Conservation (phyloP, 2,329 filamentous ascomycete genomes). For the Colletotrichum truncatum region DNA sequence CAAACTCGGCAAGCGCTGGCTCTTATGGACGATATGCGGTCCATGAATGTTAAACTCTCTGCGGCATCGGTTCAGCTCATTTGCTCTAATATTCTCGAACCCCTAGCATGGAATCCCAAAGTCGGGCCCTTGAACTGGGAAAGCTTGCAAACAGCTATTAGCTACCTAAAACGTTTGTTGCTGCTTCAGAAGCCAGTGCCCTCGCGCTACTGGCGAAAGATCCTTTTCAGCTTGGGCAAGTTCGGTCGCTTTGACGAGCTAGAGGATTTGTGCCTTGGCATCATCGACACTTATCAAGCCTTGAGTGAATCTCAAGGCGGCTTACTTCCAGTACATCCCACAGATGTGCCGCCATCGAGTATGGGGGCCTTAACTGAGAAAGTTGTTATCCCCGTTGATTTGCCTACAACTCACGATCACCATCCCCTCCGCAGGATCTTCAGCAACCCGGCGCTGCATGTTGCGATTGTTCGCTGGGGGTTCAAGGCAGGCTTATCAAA, state of each 20-base stretch:
- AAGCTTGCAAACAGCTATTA: slow-evolving; percentile 8
- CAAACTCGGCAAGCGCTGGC: slow-evolving; percentile 38
- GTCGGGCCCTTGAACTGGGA: background rate
- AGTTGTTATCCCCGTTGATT: slow-evolving; percentile 46
- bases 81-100: slow-evolving; percentile 11
- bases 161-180: slow-evolving; percentile 13
- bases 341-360: slow-evolving; percentile 48
- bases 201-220: slow-evolving; percentile 49
- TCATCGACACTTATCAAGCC: slow-evolving; percentile 49
- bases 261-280: slow-evolving; percentile 51
- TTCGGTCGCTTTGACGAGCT: slow-evolving; percentile 55
- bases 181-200: slow-evolving; percentile 38
- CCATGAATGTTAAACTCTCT: slow-evolving; percentile 41
- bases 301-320: slow-evolving; percentile 36
- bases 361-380: background rate
- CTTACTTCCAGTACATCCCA: slow-evolving; percentile 52
- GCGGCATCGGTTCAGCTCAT: slow-evolving; percentile 18
- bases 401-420: slow-evolving; percentile 48
- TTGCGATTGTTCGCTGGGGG: slow-evolving; percentile 53
- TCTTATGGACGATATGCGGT: slow-evolving; percentile 48
- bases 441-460: slow-evolving; percentile 44
- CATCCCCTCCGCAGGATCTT: slow-evolving; percentile 61
- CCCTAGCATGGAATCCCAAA: slow-evolving; percentile 5
- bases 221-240: slow-evolving; percentile 55
- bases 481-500: slow-evolving; percentile 49